A percentile compares a stretch with the other conserved stretches of the same genome.
These are phyloP conservation scores for Ophiostoma perfectum DNA, from an alignment of 2,329 filamentous ascomycete species.

Conservation along the genomic window DNA sequence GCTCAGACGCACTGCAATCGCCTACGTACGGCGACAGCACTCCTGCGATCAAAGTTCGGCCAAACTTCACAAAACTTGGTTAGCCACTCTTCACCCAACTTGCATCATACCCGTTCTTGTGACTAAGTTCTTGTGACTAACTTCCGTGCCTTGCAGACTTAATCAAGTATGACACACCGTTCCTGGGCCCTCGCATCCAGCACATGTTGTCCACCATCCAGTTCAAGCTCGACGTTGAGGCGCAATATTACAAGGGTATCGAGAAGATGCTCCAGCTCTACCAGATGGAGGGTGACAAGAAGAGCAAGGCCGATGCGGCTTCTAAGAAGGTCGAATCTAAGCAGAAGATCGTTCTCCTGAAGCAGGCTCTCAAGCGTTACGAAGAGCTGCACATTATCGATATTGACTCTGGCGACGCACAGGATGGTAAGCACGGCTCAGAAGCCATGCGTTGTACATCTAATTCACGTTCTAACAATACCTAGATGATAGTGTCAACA, in stretches of 20 bases:
- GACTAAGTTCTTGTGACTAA: neutral
- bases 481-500: slow-evolving; percentile 90
- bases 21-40: slow-evolving; percentile 26
- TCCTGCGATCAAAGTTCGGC: slow-evolving; percentile 62
- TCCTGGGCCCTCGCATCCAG: slow-evolving; percentile 94
- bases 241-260: slow-evolving; percentile 97
- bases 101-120: neutral
- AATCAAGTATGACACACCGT: slow-evolving; percentile 96
- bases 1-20: slow-evolving; percentile 15
- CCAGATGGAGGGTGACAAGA: slow-evolving; percentile 92
- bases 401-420: slow-evolving; percentile 69
- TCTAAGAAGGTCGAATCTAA: slow-evolving; percentile 88
- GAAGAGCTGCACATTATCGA: slow-evolving; percentile 96
- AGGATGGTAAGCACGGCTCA: slow-evolving; percentile 61
- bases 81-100: slow-evolving; percentile 33
- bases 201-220: slow-evolving; percentile 98
- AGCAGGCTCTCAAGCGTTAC: slow-evolving; percentile 93
- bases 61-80: slow-evolving; percentile 97
- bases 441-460: no score
- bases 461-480: neutral
- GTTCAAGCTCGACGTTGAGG: slow-evolving; percentile 97
- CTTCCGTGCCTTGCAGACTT: slow-evolving; percentile 57
- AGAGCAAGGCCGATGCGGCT: slow-evolving; percentile 90
- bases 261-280: slow-evolving; percentile 99
- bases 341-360: slow-evolving; percentile 93